phyloP scores from a whole-genome alignment of 169 alveolate genomes.

The Eimeria necatrix region DNA sequence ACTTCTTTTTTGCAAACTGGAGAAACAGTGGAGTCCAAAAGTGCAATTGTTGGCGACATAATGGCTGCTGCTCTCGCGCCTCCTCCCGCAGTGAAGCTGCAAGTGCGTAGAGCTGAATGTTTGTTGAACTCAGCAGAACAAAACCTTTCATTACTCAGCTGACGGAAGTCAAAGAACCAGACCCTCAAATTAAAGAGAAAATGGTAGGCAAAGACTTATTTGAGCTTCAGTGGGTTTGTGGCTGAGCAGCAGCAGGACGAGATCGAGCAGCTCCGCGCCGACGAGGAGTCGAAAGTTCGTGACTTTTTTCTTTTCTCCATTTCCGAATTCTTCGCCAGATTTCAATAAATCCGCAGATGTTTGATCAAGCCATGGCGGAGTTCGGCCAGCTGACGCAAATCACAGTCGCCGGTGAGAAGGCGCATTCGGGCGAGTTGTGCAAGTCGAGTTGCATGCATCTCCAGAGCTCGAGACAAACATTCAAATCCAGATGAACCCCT shows the following conservation, averaged over 20 bases:
- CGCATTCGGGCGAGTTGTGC: background rate
- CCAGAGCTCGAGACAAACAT: slow-evolving; percentile 77
- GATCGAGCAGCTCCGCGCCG: slow-evolving; percentile 79
- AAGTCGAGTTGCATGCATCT: background rate
- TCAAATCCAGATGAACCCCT: slow-evolving; percentile 82
- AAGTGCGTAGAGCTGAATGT: background rate
- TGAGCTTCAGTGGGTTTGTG: background rate
- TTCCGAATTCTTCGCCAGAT: background rate
- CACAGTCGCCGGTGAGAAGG: slow-evolving; percentile 69
- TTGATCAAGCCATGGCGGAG: slow-evolving; percentile 75
- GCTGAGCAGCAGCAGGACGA: slow-evolving; percentile 54
- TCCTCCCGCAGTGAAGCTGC: slow-evolving; percentile 69
- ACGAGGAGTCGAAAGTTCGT: slow-evolving; percentile 75
- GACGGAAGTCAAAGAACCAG: slow-evolving; percentile 73
- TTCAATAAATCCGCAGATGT: slow-evolving; percentile 37
- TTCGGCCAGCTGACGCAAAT: slow-evolving; percentile 78
- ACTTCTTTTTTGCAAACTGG: slow-evolving; percentile 63
- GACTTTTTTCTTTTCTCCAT: background rate
- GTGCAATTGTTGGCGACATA: background rate
- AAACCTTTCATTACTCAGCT: slow-evolving; percentile 31
- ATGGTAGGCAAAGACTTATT: slow-evolving; percentile 30
- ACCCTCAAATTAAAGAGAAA: slow-evolving; percentile 74
- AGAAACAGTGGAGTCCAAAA: background rate
- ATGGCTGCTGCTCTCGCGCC: slow-evolving; percentile 60
- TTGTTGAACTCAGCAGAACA: background rate